phyloP scores from a whole-genome alignment of 768 basidiomycete species.

The Psilocybe cyanescens region DNA sequence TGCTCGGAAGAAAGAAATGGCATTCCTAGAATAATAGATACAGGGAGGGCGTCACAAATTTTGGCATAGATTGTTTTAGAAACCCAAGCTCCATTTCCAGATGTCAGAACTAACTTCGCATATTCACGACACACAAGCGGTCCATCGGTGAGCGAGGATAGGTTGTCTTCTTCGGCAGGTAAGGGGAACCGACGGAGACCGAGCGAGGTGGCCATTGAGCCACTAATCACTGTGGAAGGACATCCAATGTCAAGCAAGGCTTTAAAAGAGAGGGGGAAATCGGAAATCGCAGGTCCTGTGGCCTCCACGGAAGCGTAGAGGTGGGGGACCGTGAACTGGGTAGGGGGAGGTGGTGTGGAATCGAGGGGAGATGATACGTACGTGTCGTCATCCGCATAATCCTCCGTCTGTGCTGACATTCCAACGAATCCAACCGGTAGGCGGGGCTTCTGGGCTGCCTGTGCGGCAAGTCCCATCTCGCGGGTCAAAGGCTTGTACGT shows the following conservation, averaged over 20 bases:
- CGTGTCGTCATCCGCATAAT: background rate
- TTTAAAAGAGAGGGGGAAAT: background rate
- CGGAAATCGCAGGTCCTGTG: background rate
- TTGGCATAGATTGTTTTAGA: too few relatives aligned
- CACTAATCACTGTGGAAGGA: conserved; percentile 26
- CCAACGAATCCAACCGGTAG: background rate
- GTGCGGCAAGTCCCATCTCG: background rate
- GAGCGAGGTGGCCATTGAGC: conserved; percentile 10
- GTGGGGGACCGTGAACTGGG: background rate
- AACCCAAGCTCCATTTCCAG: conserved; percentile 17
- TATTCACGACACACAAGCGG: conserved; percentile 21
- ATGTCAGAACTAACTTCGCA: conserved; percentile 19
- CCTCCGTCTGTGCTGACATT: background rate
- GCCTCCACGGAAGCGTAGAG: background rate
- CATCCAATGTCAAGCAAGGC: conserved; percentile 24
- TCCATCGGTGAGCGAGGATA: conserved; percentile 14
- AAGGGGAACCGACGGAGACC: conserved; percentile 18
- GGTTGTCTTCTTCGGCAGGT: conserved; percentile 21
- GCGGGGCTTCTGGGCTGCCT: background rate
- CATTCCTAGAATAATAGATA: conserved; percentile 28
- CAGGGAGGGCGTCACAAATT: background rate
- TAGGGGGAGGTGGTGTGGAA: background rate
- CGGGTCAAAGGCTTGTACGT: conserved; percentile 8
- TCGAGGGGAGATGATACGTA: background rate
- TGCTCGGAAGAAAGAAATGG: background rate